Evolutionary conservation across 495 filamentous ascomycete genomes (phyloP).

Genomic region (Annulohypoxylon bovei): DNA sequence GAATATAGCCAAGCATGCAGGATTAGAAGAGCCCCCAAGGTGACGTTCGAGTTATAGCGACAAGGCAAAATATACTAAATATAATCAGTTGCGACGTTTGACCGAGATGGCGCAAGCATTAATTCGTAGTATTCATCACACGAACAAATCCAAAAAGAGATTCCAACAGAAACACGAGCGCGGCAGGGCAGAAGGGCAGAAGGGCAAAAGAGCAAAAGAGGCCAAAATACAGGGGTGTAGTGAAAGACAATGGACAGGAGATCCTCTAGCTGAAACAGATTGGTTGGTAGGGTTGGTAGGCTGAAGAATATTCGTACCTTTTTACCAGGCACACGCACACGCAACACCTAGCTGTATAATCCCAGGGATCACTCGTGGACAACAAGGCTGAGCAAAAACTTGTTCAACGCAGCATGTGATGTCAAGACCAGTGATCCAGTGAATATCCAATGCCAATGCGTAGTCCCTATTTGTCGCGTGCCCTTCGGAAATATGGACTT

Average conservation of each 20-base stretch:
- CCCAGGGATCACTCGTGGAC: constrained; percentile 32
- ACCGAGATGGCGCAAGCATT: constrained; percentile 29
- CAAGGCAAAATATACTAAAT: constrained; percentile 28
- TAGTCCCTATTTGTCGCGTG: constrained; percentile 25
- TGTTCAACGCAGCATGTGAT: constrained; percentile 32
- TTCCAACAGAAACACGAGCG: constrained; percentile 29
- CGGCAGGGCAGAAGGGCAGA: constrained; percentile 27
- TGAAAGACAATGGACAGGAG: constrained; percentile 19
- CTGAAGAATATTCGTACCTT: constrained; percentile 34
- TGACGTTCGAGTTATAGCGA: constrained; percentile 22
- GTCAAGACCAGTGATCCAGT: constrained; percentile 5
- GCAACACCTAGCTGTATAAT: constrained; percentile 11
- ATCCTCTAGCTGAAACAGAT: constrained; percentile 35
- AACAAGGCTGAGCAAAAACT: constrained; percentile 35
- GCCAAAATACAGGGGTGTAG: constrained; percentile 10
- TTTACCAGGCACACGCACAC: constrained; percentile 28
- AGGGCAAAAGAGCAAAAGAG: neutral
- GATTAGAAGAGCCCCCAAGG: constrained; percentile 23
- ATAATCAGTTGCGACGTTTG: constrained; percentile 22
- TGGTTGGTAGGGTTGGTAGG: constrained; percentile 14
- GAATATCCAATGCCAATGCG: constrained; percentile 38
- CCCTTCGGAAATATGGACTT: constrained; percentile 19
- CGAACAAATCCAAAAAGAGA: constrained; percentile 24
- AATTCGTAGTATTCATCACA: constrained; percentile 27
- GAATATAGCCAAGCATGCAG: constrained; percentile 26